Conservation (phyloP, 192 early-diverging fungal genomes). For the Gamsiella multidivaricata region DNA sequence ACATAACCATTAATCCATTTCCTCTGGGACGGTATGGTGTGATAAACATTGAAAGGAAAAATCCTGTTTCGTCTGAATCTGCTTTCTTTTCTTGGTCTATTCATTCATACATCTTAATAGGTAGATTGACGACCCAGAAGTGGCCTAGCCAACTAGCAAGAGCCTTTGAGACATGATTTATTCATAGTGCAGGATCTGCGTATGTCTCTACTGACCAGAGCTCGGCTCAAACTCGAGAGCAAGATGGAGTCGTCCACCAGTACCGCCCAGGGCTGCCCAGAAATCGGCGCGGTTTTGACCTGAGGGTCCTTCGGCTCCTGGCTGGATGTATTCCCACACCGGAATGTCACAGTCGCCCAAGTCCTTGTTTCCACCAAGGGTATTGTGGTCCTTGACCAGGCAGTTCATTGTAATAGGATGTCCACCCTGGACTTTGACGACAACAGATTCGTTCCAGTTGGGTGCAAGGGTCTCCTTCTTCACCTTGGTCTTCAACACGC, state of each 20-base stretch:
- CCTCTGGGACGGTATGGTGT: no score
- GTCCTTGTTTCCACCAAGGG: slow-evolving; percentile 68
- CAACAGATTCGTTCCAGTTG: slow-evolving; percentile 64
- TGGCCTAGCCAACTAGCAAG: no score
- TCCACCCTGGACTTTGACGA: slow-evolving; percentile 24
- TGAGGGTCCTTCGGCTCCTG: slow-evolving; percentile 1
- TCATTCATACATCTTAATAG: no score
- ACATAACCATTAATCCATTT: no score
- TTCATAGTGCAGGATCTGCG: no score
- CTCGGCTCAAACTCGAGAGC: slow-evolving; percentile 48
- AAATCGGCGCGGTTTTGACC: slow-evolving; percentile 31
- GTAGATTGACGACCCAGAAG: no score
- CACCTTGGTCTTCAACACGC: slow-evolving; percentile 71
- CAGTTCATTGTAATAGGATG: slow-evolving; percentile 63
- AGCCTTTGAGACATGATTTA: no score
- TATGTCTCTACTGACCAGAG: no score
- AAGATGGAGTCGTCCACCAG: slow-evolving; percentile 37
- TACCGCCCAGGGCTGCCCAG: slow-evolving; percentile 34
- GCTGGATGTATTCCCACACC: slow-evolving; percentile 61
- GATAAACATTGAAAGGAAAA: no score
- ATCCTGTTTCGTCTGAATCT: no score
- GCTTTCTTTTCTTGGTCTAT: no score
- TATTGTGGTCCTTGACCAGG: slow-evolving; percentile 77
- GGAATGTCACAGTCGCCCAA: slow-evolving; percentile 70
- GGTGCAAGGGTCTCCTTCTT: slow-evolving; percentile 79